These are phyloP conservation scores for Toxoplasma gondii DNA, from an alignment of 169 alveolate species.

Conservation along the genomic window DNA sequence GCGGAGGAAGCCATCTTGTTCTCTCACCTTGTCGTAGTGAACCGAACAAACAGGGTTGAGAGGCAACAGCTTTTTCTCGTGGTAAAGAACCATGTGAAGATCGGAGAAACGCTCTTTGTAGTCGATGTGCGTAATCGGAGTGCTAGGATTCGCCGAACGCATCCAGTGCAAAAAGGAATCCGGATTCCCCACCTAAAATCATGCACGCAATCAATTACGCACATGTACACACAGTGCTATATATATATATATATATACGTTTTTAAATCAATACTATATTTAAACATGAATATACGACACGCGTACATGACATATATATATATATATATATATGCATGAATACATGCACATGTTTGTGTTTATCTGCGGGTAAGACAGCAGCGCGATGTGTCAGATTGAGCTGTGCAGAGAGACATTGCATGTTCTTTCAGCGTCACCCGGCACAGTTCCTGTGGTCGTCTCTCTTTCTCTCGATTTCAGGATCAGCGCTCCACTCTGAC, in stretches of 20 bases:
- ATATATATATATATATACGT: not conserved
- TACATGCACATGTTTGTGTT: not conserved
- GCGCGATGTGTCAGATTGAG: too few relatives aligned
- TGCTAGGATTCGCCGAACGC: conserved; percentile 27
- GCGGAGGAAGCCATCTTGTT: too few relatives aligned
- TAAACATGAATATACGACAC: too few relatives aligned
- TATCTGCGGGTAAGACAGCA: not conserved
- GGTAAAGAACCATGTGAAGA: conserved; percentile 44
- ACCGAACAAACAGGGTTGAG: conserved; percentile 64
- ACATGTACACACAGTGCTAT: not conserved
- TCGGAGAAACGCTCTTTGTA: conserved; percentile 71
- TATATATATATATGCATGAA: not conserved
- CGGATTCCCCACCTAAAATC: conserved; percentile 30
- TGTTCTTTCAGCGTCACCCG: too few relatives aligned
- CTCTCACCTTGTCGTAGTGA: conserved; percentile 49
- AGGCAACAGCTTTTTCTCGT: conserved; percentile 39
- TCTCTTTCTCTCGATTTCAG: too few relatives aligned
- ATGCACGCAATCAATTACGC: not conserved
- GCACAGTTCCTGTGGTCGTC: too few relatives aligned
- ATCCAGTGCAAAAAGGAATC: conserved; percentile 49
- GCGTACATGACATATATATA: not conserved
- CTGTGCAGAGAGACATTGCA: too few relatives aligned
- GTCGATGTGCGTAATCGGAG: conserved; percentile 43
- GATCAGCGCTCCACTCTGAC: too few relatives aligned
- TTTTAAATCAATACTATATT: too few relatives aligned